A percentile compares a stretch with the other conserved stretches of the same genome.
These are phyloP conservation scores for Cryphonectria parasitica DNA, from an alignment of 2,329 filamentous ascomycete species.

Conservation along the genomic window DNA sequence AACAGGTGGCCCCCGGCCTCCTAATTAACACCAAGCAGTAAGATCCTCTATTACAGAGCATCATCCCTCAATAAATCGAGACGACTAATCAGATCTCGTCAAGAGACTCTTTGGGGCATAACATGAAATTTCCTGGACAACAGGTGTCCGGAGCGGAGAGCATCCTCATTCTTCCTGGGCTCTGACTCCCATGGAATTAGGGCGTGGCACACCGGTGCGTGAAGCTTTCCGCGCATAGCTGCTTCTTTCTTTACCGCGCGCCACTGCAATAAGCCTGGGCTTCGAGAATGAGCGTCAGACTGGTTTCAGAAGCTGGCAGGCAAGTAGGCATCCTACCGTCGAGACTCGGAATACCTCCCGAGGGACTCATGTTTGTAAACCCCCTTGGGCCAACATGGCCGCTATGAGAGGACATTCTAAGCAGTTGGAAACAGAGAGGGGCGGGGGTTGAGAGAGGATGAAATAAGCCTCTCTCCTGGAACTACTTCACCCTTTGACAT, in stretches of 20 bases:
- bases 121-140: not conserved
- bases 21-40: too few relatives aligned
- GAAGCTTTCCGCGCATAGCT: not conserved
- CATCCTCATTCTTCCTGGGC: not conserved
- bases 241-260: not conserved
- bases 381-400: not conserved
- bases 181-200: not conserved
- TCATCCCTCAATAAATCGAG: not conserved
- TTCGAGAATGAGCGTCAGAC: not conserved
- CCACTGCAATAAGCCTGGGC: not conserved
- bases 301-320: slow-evolving; percentile 21
- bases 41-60: not conserved
- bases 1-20: too few relatives aligned
- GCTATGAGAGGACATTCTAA: not conserved
- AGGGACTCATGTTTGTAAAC: too few relatives aligned
- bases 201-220: not conserved
- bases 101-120: not conserved
- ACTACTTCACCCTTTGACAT: not conserved
- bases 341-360: not conserved
- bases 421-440: not conserved
- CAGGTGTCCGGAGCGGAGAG: not conserved
- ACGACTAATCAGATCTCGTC: not conserved
- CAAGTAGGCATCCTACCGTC: slow-evolving; percentile 10
- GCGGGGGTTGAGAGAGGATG: not conserved
- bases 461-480: not conserved